Evolutionary conservation across 495 filamentous ascomycete genomes (phyloP).

Genomic region (Tuber aestivum): DNA sequence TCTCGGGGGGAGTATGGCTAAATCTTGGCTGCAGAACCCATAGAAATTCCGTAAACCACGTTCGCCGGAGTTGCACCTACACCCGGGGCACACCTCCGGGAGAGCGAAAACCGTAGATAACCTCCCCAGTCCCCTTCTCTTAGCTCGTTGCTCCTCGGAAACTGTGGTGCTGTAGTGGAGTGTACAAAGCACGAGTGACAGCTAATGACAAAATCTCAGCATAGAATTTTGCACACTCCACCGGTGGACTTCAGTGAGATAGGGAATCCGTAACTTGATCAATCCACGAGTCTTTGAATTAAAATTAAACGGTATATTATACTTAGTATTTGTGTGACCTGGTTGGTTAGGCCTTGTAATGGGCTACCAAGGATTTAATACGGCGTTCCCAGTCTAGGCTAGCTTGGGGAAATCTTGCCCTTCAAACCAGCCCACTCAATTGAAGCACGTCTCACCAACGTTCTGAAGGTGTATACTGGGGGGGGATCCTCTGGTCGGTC

Average conservation of each 20-base stretch:
- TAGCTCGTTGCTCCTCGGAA: not conserved
- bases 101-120: not conserved
- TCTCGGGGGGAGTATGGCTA: not conserved
- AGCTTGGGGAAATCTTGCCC: not conserved
- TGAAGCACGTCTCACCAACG: not conserved
- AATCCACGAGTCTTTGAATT: not conserved
- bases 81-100: not conserved
- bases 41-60: not conserved
- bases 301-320: not conserved
- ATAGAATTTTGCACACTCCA: not conserved
- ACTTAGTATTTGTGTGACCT: not conserved
- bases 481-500: not conserved
- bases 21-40: not conserved
- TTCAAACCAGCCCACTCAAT: not conserved
- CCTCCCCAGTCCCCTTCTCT: not conserved
- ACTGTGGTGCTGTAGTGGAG: not conserved
- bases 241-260: not conserved
- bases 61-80: not conserved
- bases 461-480: not conserved
- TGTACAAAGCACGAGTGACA: not conserved
- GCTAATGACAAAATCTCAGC: not conserved
- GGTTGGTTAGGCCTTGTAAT: not conserved
- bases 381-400: not conserved
- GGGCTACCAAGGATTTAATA: not conserved
- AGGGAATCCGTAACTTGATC: not conserved